Conservation (phyloP, 208 protist species). For the Sergeia podlipaevii region DNA sequence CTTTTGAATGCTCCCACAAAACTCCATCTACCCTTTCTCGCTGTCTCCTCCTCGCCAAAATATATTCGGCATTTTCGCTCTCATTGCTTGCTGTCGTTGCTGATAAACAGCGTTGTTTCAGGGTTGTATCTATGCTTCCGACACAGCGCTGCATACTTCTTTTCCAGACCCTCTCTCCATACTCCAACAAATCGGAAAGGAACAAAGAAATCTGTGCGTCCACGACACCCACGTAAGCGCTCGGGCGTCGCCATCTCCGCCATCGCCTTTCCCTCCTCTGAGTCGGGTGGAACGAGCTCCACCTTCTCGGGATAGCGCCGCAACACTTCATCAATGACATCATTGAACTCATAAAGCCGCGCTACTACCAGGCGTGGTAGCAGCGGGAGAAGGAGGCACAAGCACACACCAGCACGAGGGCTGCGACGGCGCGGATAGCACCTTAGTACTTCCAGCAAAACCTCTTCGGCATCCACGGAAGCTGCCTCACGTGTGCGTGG, state of each 20-base stretch:
- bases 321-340: slow-evolving; percentile 62
- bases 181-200: slow-evolving; percentile 81
- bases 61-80: too few species aligned
- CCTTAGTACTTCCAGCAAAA: slow-evolving; percentile 62
- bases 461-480: slow-evolving; percentile 45
- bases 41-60: too few species aligned
- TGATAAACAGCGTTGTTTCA: too few species aligned
- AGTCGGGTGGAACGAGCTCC: slow-evolving; percentile 21
- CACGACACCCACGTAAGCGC: slow-evolving; percentile 17
- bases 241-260: slow-evolving; percentile 9
- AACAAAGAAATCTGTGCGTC: slow-evolving; percentile 44
- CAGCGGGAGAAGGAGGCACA: slow-evolving; percentile 38
- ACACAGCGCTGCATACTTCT: slow-evolving; percentile 31
- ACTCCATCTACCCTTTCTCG: too few species aligned
- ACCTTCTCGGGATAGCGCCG: slow-evolving; percentile 68
- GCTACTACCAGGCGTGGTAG: slow-evolving; percentile 31
- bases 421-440: slow-evolving; percentile 47
- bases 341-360: slow-evolving; percentile 39
- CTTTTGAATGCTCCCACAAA: too few species aligned
- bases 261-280: slow-evolving; percentile 10
- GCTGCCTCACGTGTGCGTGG: slow-evolving; percentile 20
- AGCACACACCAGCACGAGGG: slow-evolving; percentile 51
- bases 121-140: slow-evolving; percentile 13
- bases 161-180: slow-evolving; percentile 52
- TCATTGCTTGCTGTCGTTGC: too few species aligned